Conservation (phyloP, 169 alveolate genomes). For the Eimeria necatrix region DNA sequence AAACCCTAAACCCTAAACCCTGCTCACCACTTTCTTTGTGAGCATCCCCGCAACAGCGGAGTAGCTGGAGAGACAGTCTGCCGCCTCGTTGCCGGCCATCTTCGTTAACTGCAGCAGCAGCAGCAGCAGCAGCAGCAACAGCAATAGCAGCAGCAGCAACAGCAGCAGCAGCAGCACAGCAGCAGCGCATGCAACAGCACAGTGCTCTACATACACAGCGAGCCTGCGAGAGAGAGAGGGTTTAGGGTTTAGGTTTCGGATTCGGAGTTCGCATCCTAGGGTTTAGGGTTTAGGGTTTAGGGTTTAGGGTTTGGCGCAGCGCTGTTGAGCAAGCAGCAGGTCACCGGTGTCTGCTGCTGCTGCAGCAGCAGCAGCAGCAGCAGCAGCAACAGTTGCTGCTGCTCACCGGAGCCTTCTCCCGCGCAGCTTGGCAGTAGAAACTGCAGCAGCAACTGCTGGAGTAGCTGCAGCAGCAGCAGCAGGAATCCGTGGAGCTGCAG, state of each 20-base stretch:
- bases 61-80: conserved; percentile 62
- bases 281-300: too few species aligned
- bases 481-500: neutral
- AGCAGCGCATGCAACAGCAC: conserved; percentile 22
- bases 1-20: conserved; percentile 40
- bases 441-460: conserved; percentile 13
- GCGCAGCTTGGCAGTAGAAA: neutral
- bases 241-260: neutral
- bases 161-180: conserved; percentile 60
- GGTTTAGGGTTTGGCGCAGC: neutral
- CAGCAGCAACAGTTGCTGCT: conserved; percentile 14
- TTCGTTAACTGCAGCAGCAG: conserved; percentile 46
- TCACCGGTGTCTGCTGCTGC: neutral
- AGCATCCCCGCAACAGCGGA: conserved; percentile 76
- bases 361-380: conserved; percentile 25
- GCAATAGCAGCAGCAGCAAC: conserved; percentile 26
- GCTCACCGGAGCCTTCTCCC: too few species aligned
- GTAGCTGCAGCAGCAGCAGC: conserved; percentile 67
- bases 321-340: neutral
- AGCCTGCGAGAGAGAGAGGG: too few species aligned
- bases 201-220: too few species aligned
- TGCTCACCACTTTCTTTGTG: conserved; percentile 68
- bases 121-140: conserved; percentile 59
- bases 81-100: conserved; percentile 35
- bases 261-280: too few species aligned